These are phyloP conservation scores for Waltergamsia citrina DNA, from an alignment of 2,329 filamentous ascomycete genomes.

Conservation along the genomic window DNA sequence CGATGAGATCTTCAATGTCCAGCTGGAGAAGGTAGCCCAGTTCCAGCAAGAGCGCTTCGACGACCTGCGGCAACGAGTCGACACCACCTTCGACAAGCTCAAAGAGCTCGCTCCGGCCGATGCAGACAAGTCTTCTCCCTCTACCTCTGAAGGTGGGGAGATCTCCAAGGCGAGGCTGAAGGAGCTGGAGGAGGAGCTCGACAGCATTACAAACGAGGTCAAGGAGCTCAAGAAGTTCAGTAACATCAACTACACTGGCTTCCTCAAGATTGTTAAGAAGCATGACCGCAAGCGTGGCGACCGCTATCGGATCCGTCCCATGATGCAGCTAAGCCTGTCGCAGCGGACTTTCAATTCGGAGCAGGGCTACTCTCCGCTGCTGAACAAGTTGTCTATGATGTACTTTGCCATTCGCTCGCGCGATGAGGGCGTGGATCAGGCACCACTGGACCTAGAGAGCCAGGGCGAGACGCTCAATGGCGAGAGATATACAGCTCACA, in stretches of 20 bases:
- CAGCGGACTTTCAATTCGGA: slow-evolving; percentile 91
- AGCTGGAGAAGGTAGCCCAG: slow-evolving; percentile 86
- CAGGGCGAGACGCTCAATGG: slow-evolving; percentile 50
- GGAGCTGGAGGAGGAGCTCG: slow-evolving; percentile 70
- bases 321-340: slow-evolving; percentile 85
- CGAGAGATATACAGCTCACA: slow-evolving; percentile 75
- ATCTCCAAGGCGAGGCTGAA: slow-evolving; percentile 47
- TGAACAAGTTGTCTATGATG: slow-evolving; percentile 89
- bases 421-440: slow-evolving; percentile 48
- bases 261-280: slow-evolving; percentile 98
- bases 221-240: slow-evolving; percentile 93
- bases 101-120: slow-evolving; percentile 66
- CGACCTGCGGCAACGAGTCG: slow-evolving; percentile 42
- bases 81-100: slow-evolving; percentile 57
- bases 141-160: slow-evolving; percentile 32
- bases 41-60: slow-evolving; percentile 78
- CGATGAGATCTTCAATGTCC: slow-evolving; percentile 87
- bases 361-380: slow-evolving; percentile 73
- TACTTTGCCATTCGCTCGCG: slow-evolving; percentile 90
- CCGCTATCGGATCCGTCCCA: slow-evolving; percentile 78
- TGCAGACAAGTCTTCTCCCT: slow-evolving; percentile 21
- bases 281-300: slow-evolving; percentile 88
- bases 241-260: slow-evolving; percentile 93
- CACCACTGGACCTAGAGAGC: slow-evolving; percentile 36
- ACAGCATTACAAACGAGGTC: slow-evolving; percentile 80